These are phyloP conservation scores for Graphium sp. DNA, from an alignment of 2,329 filamentous ascomycete genomes.

Conservation along the genomic window DNA sequence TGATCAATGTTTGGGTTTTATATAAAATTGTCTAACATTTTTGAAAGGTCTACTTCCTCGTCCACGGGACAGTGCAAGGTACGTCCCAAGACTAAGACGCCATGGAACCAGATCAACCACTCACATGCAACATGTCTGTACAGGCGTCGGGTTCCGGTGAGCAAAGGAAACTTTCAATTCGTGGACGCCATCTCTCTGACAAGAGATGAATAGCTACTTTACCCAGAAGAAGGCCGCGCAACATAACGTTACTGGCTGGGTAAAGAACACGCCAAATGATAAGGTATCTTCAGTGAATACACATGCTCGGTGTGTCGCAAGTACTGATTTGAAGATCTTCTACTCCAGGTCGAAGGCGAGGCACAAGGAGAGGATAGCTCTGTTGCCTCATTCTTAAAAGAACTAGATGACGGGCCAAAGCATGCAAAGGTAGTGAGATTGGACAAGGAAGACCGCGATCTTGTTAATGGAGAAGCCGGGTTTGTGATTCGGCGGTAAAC, in stretches of 20 bases:
- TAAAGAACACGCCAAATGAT: slow-evolving; percentile 37
- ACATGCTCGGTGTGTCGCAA: too few relatives aligned
- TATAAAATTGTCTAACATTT: background rate
- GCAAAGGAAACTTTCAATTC: too few relatives aligned
- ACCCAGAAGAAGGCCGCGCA: slow-evolving; percentile 32
- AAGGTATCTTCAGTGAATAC: too few relatives aligned
- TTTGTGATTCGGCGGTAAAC: slow-evolving; percentile 38
- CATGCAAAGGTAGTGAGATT: slow-evolving; percentile 59
- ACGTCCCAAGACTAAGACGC: slow-evolving; percentile 9
- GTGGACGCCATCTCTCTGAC: background rate
- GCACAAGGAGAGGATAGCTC: slow-evolving; percentile 57
- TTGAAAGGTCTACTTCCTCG: slow-evolving; percentile 42
- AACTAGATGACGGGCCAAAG: slow-evolving; percentile 58
- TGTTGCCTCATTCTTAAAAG: slow-evolving; percentile 54
- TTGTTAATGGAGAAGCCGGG: slow-evolving; percentile 47
- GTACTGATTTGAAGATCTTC: background rate
- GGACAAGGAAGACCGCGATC: slow-evolving; percentile 48
- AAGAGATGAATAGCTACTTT: slow-evolving; percentile 38
- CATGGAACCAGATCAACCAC: background rate
- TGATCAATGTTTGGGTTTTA: background rate
- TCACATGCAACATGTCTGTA: background rate
- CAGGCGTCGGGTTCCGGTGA: slow-evolving; percentile 42
- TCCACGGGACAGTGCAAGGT: slow-evolving; percentile 56
- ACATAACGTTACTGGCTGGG: slow-evolving; percentile 41
- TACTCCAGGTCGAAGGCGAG: slow-evolving; percentile 69